phyloP scores from a whole-genome alignment of 1,284 basidiomycete species.

The Acaromyces ingoldii region DNA sequence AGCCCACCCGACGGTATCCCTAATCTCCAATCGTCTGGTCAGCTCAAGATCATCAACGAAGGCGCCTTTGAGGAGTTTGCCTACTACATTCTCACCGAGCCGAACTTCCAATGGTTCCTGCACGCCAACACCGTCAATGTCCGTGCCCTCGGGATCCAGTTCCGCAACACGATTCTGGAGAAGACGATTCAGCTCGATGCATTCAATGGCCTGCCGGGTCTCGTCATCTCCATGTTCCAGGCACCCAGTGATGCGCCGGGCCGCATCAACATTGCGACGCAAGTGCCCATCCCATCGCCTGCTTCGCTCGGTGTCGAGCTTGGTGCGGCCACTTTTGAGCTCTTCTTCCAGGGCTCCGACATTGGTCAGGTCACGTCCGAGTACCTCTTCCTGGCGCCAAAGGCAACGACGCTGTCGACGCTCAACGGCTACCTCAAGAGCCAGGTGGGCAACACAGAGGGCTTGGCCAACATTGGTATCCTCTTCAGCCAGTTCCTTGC shows the following conservation, averaged over 20 bases:
- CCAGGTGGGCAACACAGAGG: slow-evolving; percentile 54
- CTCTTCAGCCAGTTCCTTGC: slow-evolving; percentile 67
- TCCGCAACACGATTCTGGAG: slow-evolving; percentile 63
- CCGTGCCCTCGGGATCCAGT: slow-evolving; percentile 65
- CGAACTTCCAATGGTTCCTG: slow-evolving; percentile 67
- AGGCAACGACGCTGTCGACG: slow-evolving; percentile 58
- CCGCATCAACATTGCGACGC: slow-evolving; percentile 65
- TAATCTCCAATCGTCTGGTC: slow-evolving; percentile 57
- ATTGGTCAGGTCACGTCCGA: slow-evolving; percentile 54
- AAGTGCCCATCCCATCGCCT: slow-evolving; percentile 64
- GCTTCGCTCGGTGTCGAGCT: slow-evolving; percentile 68
- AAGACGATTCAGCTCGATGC: slow-evolving; percentile 67
- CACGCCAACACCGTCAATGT: slow-evolving; percentile 63
- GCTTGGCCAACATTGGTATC: slow-evolving; percentile 60
- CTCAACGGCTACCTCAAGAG: slow-evolving; percentile 65
- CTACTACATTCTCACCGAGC: slow-evolving; percentile 64
- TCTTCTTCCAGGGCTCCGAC: slow-evolving; percentile 52
- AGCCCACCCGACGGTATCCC: slow-evolving; percentile 66
- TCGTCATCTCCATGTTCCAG: slow-evolving; percentile 64
- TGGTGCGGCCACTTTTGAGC: slow-evolving; percentile 65
- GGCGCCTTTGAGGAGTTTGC: slow-evolving; percentile 63
- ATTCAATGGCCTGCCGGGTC: slow-evolving; percentile 63
- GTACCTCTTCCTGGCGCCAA: slow-evolving; percentile 60
- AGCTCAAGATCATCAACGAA: slow-evolving; percentile 46
- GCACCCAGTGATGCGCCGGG: slow-evolving; percentile 52